These are phyloP conservation scores for Royoungia palumana DNA, from an alignment of 768 basidiomycete genomes.

Conservation along the genomic window DNA sequence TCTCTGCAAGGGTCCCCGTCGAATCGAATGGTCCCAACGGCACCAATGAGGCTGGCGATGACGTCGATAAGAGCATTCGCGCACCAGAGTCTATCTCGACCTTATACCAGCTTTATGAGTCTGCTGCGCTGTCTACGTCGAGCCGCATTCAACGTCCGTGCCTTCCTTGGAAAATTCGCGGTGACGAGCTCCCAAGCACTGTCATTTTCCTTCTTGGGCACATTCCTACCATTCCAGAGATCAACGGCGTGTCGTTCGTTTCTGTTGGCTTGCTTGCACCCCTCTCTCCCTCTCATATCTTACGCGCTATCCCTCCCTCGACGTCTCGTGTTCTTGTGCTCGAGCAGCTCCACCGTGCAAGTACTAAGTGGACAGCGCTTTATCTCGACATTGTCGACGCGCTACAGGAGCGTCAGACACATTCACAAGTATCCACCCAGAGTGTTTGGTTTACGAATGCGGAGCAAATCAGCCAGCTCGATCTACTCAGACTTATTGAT, in stretches of 20 bases:
- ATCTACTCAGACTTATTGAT: conserved; percentile 53
- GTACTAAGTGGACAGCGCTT: conserved; percentile 83
- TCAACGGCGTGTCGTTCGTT: conserved; percentile 63
- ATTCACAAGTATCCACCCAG: conserved; percentile 52
- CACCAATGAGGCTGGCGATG: neutral
- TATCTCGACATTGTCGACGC: conserved; percentile 79
- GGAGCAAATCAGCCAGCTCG: conserved; percentile 35
- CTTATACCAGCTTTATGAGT: conserved; percentile 61
- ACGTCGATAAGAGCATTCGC: neutral
- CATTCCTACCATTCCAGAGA: conserved; percentile 36
- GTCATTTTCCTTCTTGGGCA: conserved; percentile 71
- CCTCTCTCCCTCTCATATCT: conserved; percentile 52
- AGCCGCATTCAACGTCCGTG: conserved; percentile 59
- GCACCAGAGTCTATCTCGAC: conserved; percentile 9
- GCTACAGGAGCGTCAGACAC: conserved; percentile 55
- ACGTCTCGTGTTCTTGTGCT: conserved; percentile 71
- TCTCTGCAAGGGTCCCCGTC: conserved; percentile 37
- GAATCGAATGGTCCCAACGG: conserved; percentile 18
- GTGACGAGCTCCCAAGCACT: conserved; percentile 57
- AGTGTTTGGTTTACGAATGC: conserved; percentile 60
- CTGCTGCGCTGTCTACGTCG: conserved; percentile 62
- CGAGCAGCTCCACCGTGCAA: conserved; percentile 74
- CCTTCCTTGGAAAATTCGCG: conserved; percentile 49
- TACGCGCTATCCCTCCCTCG: conserved; percentile 57
- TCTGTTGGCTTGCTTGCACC: conserved; percentile 69